Evolutionary conservation across 2,329 filamentous ascomycete genomes (phyloP), one percentile per base, ranked within the genome.

Genomic region (Chrysoporthe austroafricana): DNA sequence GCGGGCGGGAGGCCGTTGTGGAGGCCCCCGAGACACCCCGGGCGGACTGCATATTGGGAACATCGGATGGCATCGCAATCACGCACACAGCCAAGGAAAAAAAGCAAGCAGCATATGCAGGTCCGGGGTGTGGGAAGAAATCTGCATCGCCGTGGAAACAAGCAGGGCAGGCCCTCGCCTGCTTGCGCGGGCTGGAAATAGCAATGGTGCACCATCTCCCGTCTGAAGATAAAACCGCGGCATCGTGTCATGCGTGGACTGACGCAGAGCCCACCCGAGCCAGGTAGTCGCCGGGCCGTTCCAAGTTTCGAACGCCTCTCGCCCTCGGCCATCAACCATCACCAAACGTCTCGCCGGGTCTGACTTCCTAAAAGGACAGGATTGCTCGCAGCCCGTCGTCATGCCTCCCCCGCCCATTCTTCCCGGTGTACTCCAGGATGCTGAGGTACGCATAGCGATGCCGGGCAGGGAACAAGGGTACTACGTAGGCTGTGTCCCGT

Each of bases 181-280:
- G 8, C 44, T 46, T 46, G 44, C 44, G 44, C 14, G 44, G 13
- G 44, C 14, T 18, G 44, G 44, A 39, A 57, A 57, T 57, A 57
- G 16, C 34, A 36, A 57, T 16, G n/a, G 18, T 57, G 54, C 39
- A 21, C 16, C 46, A 9, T 9, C 21, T 62, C 16, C 34, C 46
- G 60, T 62, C 44, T 32, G 63, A 50, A 58, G 54, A 52, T 59
- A 65, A 46, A 46, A 54, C 56, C 32, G 14, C 60, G 26, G 44
- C 46, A 63, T 63, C 64, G 57, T 69, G 64, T 56, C 64, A 66
- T 66, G 58, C 64, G 60, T 46, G 66, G 44, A 43, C 43, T 43
- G 61, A 52, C 63, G 59, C 44, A 48, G 32, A 32, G 34, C 32
- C 54, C 54, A 57, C 54, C n/a, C 9, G 32, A 39, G 34, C 54